Evolutionary conservation across 768 basidiomycete genomes (phyloP), one percentile per base, ranked within the genome.

Genomic region (Lepiota brunneoincarnata): DNA sequence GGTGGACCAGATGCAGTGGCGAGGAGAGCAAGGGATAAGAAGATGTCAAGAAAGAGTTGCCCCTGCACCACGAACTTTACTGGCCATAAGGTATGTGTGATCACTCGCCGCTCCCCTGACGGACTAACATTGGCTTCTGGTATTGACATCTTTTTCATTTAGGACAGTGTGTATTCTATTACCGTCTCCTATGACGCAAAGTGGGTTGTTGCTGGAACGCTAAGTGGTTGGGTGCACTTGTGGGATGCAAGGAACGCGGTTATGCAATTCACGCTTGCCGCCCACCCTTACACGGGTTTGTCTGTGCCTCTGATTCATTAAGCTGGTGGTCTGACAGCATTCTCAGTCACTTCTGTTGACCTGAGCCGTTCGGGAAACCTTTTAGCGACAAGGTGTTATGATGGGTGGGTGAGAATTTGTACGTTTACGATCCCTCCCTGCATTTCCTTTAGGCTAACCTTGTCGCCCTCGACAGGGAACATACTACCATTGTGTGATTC

Each of bases 151-250:
- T 18, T 20, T 6, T 74, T 77, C 45, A 79, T 81, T 53, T 79
- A 93, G 71, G 71, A 74, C 58, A 74, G 72, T 58, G 75, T 75
- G 36, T 54, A 75, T 48, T 69, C 68, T 23, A 73, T 75, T n/a
- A 70, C 63, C n/a, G 86, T 91, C 41, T 87, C 88, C 28, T 84
- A 87, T 49, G 91, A 93, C 64, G 89, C 88, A 5, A 80, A 86
- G 53, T 68, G 88, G 84, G 84, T 92, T 63, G 89, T 90, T 20
- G 87, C 86, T 17, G 89, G 91, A 20, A 66, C 64, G 17, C 91
- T 91, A 66, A 91, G 92, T 68, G 82, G 91, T 26, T 84, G 86
- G 2, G 88, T 92, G 51, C 86, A 89, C 63, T 87, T 88, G 62
- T 85, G 84, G 80, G 84, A 89, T 63, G 75, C 83, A 39, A 75